phyloP scores from a whole-genome alignment of 2,329 filamentous ascomycete species.

The Colletotrichum cordylinicola region DNA sequence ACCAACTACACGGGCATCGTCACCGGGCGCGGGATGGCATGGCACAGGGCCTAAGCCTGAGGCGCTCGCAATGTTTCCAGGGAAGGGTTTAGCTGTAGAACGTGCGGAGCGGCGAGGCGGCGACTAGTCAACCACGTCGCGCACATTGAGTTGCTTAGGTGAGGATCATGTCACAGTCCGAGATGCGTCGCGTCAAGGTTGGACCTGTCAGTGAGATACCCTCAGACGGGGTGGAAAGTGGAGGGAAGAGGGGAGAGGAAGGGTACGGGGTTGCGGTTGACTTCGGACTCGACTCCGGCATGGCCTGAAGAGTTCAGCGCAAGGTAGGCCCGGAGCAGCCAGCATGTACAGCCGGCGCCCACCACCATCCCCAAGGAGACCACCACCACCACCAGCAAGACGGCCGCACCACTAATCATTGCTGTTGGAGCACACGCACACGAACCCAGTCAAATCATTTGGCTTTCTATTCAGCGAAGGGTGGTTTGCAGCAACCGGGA shows the following conservation, averaged over 20 bases:
- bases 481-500: neutral
- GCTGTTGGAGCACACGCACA: neutral
- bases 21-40: neutral
- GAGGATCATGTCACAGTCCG: conserved; percentile 17
- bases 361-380: neutral
- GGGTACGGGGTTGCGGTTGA: conserved; percentile 11
- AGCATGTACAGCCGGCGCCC: neutral
- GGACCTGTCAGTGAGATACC: conserved; percentile 12
- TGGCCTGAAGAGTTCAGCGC: conserved; percentile 19
- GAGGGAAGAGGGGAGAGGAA: conserved; percentile 25
- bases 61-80: conserved; percentile 20
- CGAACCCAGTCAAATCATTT: neutral
- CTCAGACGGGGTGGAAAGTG: conserved; percentile 15
- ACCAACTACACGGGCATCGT: neutral
- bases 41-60: conserved; percentile 6
- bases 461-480: neutral
- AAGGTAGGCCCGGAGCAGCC: neutral
- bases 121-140: neutral
- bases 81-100: conserved; percentile 16
- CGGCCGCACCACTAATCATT: neutral
- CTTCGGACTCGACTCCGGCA: conserved; percentile 31
- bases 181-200: conserved; percentile 13
- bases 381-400: neutral
- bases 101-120: conserved; percentile 14
- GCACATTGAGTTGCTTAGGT: conserved; percentile 19